phyloP scores from a whole-genome alignment of 2,329 filamentous ascomycete species.

The Xylaria sp. region DNA sequence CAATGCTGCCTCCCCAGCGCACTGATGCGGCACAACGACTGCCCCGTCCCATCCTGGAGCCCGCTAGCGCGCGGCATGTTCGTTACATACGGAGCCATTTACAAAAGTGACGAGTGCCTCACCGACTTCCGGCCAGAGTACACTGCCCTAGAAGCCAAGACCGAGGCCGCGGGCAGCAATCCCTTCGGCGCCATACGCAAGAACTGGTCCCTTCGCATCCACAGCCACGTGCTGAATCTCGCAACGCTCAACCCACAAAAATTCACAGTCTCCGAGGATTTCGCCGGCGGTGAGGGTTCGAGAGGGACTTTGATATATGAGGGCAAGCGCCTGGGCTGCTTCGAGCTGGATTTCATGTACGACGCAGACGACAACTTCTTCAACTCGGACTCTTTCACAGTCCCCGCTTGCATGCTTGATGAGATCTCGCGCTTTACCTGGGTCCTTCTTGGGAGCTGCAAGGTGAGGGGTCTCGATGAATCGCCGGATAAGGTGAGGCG shows the following conservation, averaged over 20 bases:
- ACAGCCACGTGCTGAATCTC: constrained; percentile 5
- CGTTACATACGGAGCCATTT: constrained; percentile 6
- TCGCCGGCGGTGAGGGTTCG: constrained; percentile 1
- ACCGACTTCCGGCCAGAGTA: constrained; percentile 2
- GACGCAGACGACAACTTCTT: constrained; percentile 4
- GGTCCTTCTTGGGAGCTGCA: constrained; percentile 9
- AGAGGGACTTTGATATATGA: constrained; percentile 7
- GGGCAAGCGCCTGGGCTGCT: constrained; percentile 3
- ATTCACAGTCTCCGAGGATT: not conserved
- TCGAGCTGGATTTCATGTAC: constrained; percentile 13
- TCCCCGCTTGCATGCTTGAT: constrained; percentile 4
- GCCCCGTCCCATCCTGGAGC: not conserved
- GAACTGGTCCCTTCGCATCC: constrained; percentile 9
- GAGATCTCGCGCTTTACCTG: constrained; percentile 4
- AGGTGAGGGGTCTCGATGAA: not conserved
- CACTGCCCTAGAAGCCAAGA: not conserved
- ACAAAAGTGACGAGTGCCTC: constrained; percentile 8
- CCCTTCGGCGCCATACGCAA: not conserved
- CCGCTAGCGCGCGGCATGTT: not conserved
- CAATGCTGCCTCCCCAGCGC: not conserved
- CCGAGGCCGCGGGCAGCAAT: not conserved
- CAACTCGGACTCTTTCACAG: not conserved
- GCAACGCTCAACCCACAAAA: not conserved
- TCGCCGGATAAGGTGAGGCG: not conserved
- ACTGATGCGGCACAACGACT: not conserved